Evolutionary conservation across 345 rosid genomes (phyloP), one percentile per base, ranked within the genome.

Genomic region (Combretum micranthum): DNA sequence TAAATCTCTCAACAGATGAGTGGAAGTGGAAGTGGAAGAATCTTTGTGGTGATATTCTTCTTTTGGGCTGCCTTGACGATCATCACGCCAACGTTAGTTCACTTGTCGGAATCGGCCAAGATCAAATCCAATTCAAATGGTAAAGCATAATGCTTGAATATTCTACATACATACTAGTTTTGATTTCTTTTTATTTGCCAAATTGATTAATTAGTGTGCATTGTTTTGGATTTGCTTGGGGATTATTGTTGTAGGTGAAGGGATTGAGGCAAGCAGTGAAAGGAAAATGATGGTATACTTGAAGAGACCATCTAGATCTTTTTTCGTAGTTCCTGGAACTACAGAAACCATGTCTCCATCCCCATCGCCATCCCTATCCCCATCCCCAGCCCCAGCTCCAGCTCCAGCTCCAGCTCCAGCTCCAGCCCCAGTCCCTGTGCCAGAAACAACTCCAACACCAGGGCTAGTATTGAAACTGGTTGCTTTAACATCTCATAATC

Each of bases 11-110:
- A 45, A 45, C 50, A 47, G 72, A 93, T 89, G 97, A 82, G 42
- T 53, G 83, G 74, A n/a, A n/a, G n/a, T n/a, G n/a, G n/a, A 22
- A 86, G 42, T 53, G 83, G 74, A 20, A 89, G 96, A 68, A 85
- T 71, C 50, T 76, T 74, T 37, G 88, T 82, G 13, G 64, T 89
- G 72, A 82, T 93, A 60, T 83, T 89, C 77, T 80, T 93, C 85
- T 89, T 85, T 74, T 93, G 99, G 99, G 96, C 97, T 55, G 63
- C 77, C 64, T 94, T 93, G 64, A 75, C 94, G 12, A 69, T 93
- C 56, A 68, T 93, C 81, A 84, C 97, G 8, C 99, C 99, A 22
- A 85, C 83, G 1, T 91, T 93, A 46, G 70, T 93, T 77, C 67
- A 75, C 57, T 70, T 80, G 83, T 86, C 97, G 15, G 88, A 87